Evolutionary conservation across 352 stramenopile species (phyloP), one percentile per base, ranked within the genome.

Genomic region (Pilasporangium apinafurcum): DNA sequence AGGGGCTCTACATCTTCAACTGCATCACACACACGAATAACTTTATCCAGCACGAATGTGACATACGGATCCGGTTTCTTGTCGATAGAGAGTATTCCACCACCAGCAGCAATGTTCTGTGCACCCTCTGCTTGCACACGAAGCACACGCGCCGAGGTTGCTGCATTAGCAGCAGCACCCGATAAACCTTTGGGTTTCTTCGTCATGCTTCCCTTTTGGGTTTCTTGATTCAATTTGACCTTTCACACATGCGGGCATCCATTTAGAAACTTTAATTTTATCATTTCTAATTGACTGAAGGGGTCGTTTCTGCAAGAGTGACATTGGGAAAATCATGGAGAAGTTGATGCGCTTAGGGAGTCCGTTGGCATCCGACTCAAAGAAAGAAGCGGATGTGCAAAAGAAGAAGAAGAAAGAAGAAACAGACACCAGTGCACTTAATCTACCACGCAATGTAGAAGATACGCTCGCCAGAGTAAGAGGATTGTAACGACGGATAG

Each of bases 391-490:
- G 14, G 26, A 42, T 8, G 16, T 33, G 3, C 61, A 62, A 38
- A 58, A 65, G 43, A 62, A 58, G 43, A 29, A 45, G n/a, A 10
- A 32, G 0, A 31, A 39, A 33, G 30, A 28, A 22, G 28, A 17
- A 4, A 32, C 44, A 37, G 46, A 70, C 7, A 52, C 37, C 22
- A 68, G 43, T 17, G 63, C 65, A 30, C 62, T 72, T 14, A 73
- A 78, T 53, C 59, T 86, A 25, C 67, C 69, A 24, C 55, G 51
- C 12, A 59, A 62, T 10, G 69, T 86, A 3, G 73, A 83, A 32
- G 56, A 80, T 17, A 68, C 62, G 17, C 62, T 86, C 17, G 50
- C 59, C 6, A 73, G 75, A 59, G 73, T 86, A 44, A 1, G 45
- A 30, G 8, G 4, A 8, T 17, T 33, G 25, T n/a, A 22, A 24